Base-by-base conservation (phyloP, 2,329 filamentous ascomycete species). In the Laburnicola sp. region DNA sequence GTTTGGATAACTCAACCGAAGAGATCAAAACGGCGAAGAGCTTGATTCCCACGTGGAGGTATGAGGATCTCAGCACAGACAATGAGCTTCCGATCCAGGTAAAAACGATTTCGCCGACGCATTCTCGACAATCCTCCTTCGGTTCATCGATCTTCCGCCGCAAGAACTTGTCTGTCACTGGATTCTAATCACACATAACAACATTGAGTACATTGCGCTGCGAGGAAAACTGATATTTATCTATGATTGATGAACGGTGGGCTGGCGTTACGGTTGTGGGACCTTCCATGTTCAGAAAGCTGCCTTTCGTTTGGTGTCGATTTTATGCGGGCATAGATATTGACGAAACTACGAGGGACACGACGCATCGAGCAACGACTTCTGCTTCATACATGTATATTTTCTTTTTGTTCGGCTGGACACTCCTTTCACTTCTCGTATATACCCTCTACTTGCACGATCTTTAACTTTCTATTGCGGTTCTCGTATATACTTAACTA, bases 31-130 rank as follows among this genome's bases (percentile, higher is more conserved):
- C 28, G 7, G 41, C 46, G 6, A 45, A 47, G 26, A 48, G 42
- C 23, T 40, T 25, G 6, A 49, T 54, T 27, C 48, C 54, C 5
- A 50, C 54, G 1, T 54, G 51, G 51, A 16, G 54, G 23, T 57
- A 57, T 21, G 54, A 57, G 23, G 51, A 54, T 16, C 47, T 50
- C 27, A 11, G 11, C 3, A 45, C 32, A 10, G 23, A 42, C 6
- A 51, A 37, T 5, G 35, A 51, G 31, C 38, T 16, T 10, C 48
- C 52, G 10, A 38, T 31, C 3, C 30, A 23, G 6, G 44, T 54
- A 6, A 36, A 36, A 23, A 38, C 38, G 3, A 36, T 51, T 3
- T 21, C 46, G 6, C 26, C 26, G 16, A 31, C 36, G 11, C 40
- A 46, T 39, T 41, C 46, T 9, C 45, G 37, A 53, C 37, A 41